phyloP scores from a whole-genome alignment of 2,329 filamentous ascomycete species.

The Fusarium pseudoanthophilum region DNA sequence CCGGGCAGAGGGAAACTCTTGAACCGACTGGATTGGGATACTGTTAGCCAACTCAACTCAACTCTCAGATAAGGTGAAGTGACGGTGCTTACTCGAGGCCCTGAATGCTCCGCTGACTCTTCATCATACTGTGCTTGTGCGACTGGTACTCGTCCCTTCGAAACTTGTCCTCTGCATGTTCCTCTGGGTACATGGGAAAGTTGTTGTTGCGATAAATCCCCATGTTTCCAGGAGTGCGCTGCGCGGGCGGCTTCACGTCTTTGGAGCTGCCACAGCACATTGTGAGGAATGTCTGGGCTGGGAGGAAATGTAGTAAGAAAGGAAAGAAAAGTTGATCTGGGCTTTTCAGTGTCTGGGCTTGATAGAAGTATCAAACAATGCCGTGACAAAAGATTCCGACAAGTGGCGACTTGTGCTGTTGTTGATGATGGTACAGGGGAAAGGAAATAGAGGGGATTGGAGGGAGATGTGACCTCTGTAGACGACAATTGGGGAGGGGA shows the following conservation, averaged over 20 bases:
- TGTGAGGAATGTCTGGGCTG: not conserved
- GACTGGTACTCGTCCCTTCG: not conserved
- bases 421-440: not conserved
- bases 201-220: not conserved
- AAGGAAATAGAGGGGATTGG: not conserved
- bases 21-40: not conserved
- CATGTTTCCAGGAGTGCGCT: not conserved
- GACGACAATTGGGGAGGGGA: not conserved
- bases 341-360: too few species aligned
- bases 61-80: not conserved
- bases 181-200: not conserved
- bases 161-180: not conserved
- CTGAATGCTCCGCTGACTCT: not conserved
- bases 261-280: not conserved
- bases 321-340: not conserved
- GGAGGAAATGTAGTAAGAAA: not conserved
- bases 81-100: not conserved
- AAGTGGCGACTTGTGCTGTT: not conserved
- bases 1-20: not conserved
- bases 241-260: not conserved
- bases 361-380: too few species aligned
- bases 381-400: not conserved
- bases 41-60: not conserved
- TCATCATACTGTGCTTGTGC: not conserved
- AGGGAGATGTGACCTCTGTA: too few species aligned